Evolutionary conservation across 129 eudicot genomes (phyloP).

Genomic region (Ambrosia artemisiifolia): DNA sequence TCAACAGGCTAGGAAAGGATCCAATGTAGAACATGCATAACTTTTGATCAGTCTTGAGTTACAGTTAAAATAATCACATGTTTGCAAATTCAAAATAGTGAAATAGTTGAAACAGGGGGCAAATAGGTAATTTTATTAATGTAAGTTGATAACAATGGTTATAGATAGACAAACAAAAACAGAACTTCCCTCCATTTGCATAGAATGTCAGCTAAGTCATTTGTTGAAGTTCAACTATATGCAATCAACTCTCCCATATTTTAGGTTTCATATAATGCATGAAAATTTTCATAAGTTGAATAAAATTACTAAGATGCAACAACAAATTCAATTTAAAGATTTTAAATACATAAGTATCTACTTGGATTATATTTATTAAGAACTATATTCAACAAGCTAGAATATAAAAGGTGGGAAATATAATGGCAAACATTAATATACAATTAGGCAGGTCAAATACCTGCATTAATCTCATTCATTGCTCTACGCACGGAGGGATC

Average conservation of each 20-base stretch:
- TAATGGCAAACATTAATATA: not conserved
- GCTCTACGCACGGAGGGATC: conserved; percentile 86
- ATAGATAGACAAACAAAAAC: not conserved
- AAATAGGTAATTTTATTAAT: not conserved
- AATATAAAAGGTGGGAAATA: not conserved
- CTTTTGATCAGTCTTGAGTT: not conserved
- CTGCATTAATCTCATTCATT: conserved; percentile 98
- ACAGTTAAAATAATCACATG: not conserved
- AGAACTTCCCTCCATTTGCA: not conserved
- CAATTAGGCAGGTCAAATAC: conserved; percentile 29
- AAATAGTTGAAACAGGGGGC: not conserved
- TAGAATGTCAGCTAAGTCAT: not conserved
- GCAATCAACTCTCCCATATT: not conserved
- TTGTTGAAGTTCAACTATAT: conserved; percentile 1
- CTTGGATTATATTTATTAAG: not conserved
- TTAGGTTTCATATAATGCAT: not conserved
- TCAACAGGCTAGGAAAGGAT: too few relatives aligned
- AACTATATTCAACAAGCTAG: not conserved
- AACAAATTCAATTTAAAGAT: not conserved
- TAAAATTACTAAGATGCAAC: not conserved
- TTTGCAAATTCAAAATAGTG: not conserved
- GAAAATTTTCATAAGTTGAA: not conserved
- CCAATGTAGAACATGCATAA: too few relatives aligned
- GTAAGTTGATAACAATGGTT: not conserved
- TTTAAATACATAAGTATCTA: not conserved